Evolutionary conservation across 2,329 filamentous ascomycete species (phyloP), one percentile per base, ranked within the genome.

Genomic region (Sporothrix protearum): DNA sequence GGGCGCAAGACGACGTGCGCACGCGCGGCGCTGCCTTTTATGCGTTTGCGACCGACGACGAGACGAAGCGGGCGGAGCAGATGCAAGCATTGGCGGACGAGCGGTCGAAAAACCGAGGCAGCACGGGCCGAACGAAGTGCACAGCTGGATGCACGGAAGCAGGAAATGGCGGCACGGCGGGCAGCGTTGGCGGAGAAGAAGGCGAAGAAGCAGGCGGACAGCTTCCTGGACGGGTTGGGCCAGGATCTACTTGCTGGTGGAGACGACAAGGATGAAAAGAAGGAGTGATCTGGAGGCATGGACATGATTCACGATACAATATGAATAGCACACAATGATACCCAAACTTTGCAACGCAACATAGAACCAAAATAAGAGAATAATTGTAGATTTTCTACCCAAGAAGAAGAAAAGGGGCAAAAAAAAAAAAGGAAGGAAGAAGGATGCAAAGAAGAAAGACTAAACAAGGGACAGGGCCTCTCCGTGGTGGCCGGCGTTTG

Each of bases 1-100:
- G 97, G 79, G 93, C 93, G 0, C 87, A 88, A 73, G 86, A 86
- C 73, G 96, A 99, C 85, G 89, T 97, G 66, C 85, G 96, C 73
- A 93, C 89, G 59, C 95, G 96, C 77, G 96, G 96, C 3, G 92
- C 92, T 0, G 96, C 92, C 0, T 99, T 98, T 81, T 97, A 94
- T 82, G 89, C 91, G 71, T 98, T 99, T 79, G 93, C 91, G 72
- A 87, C 87, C 75, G 91, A 96, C 79, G 89, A 97, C 79, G 89
- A 91, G 77, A 89, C 87, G 75, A 83, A 85, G 74, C 84, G 90
- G 78, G 80, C 81, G 76, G 76, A 77, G 66, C 92, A 98, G 84
- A 97, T 98, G 92, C 85, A 87, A 75, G 86, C 85, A 59, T 82
- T 97, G 71, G 86, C 88, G 74, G 83, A 85, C 76, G 89, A 93